Percentiles rank a stretch among this genome's conserved stretches.
Evolutionary conservation across 116 monocot species (phyloP).

Genomic region (Trichopus zeylanicus): DNA sequence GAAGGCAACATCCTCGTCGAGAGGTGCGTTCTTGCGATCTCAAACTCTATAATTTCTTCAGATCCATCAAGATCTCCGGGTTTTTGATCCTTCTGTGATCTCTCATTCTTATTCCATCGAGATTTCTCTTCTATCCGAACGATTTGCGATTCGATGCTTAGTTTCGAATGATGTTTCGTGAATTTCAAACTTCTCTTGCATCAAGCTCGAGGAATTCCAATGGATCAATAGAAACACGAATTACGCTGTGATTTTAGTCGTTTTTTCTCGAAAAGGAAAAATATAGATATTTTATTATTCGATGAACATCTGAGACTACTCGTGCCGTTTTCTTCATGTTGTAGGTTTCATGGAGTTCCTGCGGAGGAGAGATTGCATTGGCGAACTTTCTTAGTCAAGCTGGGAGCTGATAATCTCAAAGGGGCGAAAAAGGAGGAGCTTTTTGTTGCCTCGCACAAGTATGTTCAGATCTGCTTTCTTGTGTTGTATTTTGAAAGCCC

Average conservation of each 20-base stretch:
- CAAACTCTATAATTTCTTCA: background rate
- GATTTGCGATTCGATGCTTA: too few species aligned
- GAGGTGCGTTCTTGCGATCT: constrained; percentile 3
- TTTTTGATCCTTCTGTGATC: background rate
- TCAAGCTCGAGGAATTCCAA: too few species aligned
- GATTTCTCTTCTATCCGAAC: too few species aligned
- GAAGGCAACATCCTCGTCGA: constrained; percentile 23
- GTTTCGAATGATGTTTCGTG: too few species aligned
- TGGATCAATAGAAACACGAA: too few species aligned
- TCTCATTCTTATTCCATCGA: background rate
- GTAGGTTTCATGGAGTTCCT: constrained; percentile 97
- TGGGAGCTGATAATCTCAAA: constrained; percentile 90
- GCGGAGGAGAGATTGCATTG: constrained; percentile 89
- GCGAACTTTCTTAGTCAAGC: constrained; percentile 89
- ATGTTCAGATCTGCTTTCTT: too few species aligned
- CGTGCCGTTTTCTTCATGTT: background rate
- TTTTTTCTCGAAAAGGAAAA: background rate
- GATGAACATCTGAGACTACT: background rate
- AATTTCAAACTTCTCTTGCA: too few species aligned
- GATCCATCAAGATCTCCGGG: background rate
- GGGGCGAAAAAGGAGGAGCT: constrained; percentile 95
- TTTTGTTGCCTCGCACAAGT: constrained; percentile 97
- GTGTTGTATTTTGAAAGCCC: too few species aligned
- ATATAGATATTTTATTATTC: background rate
- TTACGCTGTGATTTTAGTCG: too few species aligned